Evolutionary conservation across 495 filamentous ascomycete genomes (phyloP).

Genomic region (Sordaria brevicollis): DNA sequence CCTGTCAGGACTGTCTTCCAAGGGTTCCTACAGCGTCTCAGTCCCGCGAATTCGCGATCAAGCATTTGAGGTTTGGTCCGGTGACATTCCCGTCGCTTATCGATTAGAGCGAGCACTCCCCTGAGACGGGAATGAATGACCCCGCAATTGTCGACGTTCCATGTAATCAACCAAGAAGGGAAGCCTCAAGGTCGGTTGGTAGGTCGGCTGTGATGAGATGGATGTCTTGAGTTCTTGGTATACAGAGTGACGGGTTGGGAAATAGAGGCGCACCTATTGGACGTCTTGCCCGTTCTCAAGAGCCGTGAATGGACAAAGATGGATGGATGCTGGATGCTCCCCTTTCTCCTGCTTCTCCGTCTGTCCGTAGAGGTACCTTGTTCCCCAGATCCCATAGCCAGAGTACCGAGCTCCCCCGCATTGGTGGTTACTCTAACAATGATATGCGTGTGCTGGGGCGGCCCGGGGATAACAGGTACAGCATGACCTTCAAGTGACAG

Average conservation of each 20-base stretch:
- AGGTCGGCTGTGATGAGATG: not conserved
- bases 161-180: not conserved
- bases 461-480: not conserved
- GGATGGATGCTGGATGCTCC: no score
- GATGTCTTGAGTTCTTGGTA: not conserved
- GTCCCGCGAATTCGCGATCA: not conserved
- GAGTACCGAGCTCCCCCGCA: not conserved
- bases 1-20: no score
- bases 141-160: constrained; percentile 3
- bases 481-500: not conserved
- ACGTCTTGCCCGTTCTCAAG: not conserved
- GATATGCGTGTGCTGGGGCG: not conserved
- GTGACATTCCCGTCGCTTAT: constrained; percentile 3
- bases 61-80: not conserved
- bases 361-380: not conserved
- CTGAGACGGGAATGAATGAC: constrained; percentile 5
- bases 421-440: not conserved
- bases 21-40: not conserved
- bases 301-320: not conserved
- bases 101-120: not conserved
- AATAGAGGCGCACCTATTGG: not conserved
- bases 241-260: not conserved
- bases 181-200: constrained; percentile 4
- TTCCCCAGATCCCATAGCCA: no score
- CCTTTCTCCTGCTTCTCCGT: not conserved